Conservation (phyloP, 2,329 filamentous ascomycete genomes). For the Amylocarpus encephaloides region DNA sequence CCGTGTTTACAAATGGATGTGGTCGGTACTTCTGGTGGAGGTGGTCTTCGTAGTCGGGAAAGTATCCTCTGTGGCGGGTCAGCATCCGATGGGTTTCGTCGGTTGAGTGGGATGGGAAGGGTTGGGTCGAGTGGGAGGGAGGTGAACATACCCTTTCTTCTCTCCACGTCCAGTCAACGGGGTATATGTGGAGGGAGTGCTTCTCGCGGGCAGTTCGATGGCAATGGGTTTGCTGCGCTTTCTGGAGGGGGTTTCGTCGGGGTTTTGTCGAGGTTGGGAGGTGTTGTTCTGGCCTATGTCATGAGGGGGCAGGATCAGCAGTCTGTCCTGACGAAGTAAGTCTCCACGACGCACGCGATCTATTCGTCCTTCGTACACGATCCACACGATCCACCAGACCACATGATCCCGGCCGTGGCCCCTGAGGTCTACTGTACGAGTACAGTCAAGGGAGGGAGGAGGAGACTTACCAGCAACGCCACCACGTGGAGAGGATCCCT, state of each 20-base stretch:
- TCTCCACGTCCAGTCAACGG: constrained; percentile 52
- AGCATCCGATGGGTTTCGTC: no score
- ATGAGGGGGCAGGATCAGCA: constrained; percentile 1
- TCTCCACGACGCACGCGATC: constrained; percentile 18
- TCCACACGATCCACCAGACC: no score
- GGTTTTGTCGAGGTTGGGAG: not conserved
- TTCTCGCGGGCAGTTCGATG: constrained; percentile 39
- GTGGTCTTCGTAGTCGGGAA: constrained; percentile 51
- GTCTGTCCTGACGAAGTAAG: no score
- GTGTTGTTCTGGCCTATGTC: constrained; percentile 7
- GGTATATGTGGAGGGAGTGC: constrained; percentile 40
- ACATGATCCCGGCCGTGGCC: not conserved
- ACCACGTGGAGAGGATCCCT: constrained; percentile 5
- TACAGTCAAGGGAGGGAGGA: no score
- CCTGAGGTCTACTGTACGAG: no score
- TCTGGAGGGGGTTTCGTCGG: constrained; percentile 17
- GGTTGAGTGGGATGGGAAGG: not conserved
- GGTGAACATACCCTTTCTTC: constrained; percentile 45
- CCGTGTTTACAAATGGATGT: constrained; percentile 6
- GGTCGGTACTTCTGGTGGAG: constrained; percentile 4
- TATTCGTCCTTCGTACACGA: no score
- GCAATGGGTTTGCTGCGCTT: constrained; percentile 44
- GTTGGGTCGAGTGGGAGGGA: not conserved
- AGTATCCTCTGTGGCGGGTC: constrained; percentile 45
- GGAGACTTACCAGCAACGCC: constrained; percentile 17